Evolutionary conservation across 2,329 filamentous ascomycete genomes (phyloP).

Genomic region (Colletotrichum somersetense): DNA sequence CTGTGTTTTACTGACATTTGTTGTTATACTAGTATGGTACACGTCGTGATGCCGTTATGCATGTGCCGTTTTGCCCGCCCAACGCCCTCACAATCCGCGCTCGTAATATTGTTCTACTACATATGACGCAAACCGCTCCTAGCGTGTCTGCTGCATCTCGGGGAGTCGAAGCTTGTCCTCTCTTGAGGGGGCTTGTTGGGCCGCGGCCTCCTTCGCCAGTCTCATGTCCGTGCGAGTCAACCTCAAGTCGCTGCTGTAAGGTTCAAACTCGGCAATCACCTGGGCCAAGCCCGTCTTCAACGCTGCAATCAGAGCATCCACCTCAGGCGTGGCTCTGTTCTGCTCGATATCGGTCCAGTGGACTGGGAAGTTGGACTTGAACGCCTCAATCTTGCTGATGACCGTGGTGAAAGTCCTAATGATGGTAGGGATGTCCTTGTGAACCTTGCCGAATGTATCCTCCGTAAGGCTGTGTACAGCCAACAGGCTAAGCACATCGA

Average conservation of each 20-base stretch:
- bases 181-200: conserved; percentile 44
- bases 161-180: conserved; percentile 35
- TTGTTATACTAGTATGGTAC: conserved; percentile 22
- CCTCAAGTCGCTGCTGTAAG: conserved; percentile 78
- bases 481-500: conserved; percentile 77
- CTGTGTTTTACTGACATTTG: conserved; percentile 21
- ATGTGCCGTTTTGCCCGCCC: conserved; percentile 21
- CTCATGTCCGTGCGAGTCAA: conserved; percentile 79
- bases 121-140: conserved; percentile 14
- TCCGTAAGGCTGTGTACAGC: conserved; percentile 81
- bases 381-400: conserved; percentile 76
- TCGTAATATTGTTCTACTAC: conserved; percentile 1
- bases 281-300: conserved; percentile 75
- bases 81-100: conserved; percentile 22
- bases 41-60: conserved; percentile 34
- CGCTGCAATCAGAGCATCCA: conserved; percentile 76
- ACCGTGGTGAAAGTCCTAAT: conserved; percentile 79
- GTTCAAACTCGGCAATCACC: conserved; percentile 78
- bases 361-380: conserved; percentile 68
- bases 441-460: conserved; percentile 88
- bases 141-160: conserved; percentile 49
- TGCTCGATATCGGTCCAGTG: conserved; percentile 86
- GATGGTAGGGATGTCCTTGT: conserved; percentile 80
- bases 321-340: conserved; percentile 68
- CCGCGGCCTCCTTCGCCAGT: conserved; percentile 76